Evolutionary conservation across 345 rosid species (phyloP), one percentile per base, ranked within the genome.

Genomic region (Euclidium syriacum): DNA sequence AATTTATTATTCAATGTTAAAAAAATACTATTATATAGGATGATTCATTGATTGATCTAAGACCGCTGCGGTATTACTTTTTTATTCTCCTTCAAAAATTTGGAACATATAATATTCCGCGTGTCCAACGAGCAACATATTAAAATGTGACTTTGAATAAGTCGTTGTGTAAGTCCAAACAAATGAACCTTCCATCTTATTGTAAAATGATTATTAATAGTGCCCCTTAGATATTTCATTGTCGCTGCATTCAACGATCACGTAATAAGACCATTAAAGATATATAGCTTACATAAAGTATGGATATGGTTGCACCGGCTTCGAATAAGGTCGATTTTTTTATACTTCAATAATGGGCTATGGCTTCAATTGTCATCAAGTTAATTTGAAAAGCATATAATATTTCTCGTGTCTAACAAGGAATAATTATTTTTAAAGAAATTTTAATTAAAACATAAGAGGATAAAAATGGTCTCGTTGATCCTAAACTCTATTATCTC

Each of bases 101-200:
- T 46, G 3, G 1, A 23, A 23, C 24, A 12, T 34, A 46, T 33
- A 14, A 33, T 47, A 61, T 47, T 15, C 34, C 54, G 43, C 65
- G 65, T 60, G 44, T 46, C 65, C 24, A 46, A 47, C 65, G 65
- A 46, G 57, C 24, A 11, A 35, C 48, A 62, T 49, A 62, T 36
- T 48, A 48, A 35, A 62, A 48, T 34, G 44, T 47, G 54, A 33
- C 15, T 27, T 15, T 38, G 32, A 32, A 14, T 42, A 59, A 43
- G 39, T 12, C 29, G 29, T 7, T 1, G 33, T 58, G 27, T 18
- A 41, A 18, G 19, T 57, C 36, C 17, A 58, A 7, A 42, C 11
- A 43, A 41, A 17, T 17, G 8, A 58, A 44, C 41, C 30, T 59
- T 59, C 10, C 58, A 18, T 51, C 1, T n/a, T 18, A 51, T 29